These are phyloP conservation scores for Juncus inflexus DNA, from an alignment of 176 grass and related monocot species.

Conservation along the genomic window DNA sequence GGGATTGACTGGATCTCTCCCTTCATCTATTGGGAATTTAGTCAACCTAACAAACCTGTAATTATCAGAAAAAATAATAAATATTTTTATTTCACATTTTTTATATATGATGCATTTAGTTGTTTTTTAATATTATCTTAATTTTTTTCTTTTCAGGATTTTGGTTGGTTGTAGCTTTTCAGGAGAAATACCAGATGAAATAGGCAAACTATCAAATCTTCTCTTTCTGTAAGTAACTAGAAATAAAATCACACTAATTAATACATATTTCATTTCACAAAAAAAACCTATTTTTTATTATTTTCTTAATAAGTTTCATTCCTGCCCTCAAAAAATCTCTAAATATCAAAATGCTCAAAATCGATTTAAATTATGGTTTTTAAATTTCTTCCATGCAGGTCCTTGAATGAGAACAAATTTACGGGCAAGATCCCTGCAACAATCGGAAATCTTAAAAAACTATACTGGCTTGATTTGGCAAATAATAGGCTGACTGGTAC, in stretches of 20 bases:
- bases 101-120: background rate
- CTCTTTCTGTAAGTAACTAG: slow-evolving; percentile 56
- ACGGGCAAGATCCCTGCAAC: slow-evolving; percentile 51
- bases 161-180: slow-evolving; percentile 69
- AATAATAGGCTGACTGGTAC: slow-evolving; percentile 59
- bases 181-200: slow-evolving; percentile 65
- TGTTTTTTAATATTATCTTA: background rate
- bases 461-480: slow-evolving; percentile 90
- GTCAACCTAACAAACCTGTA: slow-evolving; percentile 60
- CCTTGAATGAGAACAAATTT: slow-evolving; percentile 67
- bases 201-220: slow-evolving; percentile 56
- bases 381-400: slow-evolving; percentile 43
- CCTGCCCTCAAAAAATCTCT: slow-evolving; percentile 1
- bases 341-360: slow-evolving; percentile 12
- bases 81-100: background rate
- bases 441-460: slow-evolving; percentile 49
- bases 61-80: slow-evolving; percentile 10
- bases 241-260: background rate
- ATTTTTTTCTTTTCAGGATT: slow-evolving; percentile 43
- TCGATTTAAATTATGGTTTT: background rate
- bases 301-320: background rate
- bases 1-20: slow-evolving; percentile 43
- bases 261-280: too few species aligned
- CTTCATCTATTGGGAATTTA: slow-evolving; percentile 57
- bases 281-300: background rate